phyloP scores from a whole-genome alignment of 768 basidiomycete genomes.

The Suillus cothurnatus region DNA sequence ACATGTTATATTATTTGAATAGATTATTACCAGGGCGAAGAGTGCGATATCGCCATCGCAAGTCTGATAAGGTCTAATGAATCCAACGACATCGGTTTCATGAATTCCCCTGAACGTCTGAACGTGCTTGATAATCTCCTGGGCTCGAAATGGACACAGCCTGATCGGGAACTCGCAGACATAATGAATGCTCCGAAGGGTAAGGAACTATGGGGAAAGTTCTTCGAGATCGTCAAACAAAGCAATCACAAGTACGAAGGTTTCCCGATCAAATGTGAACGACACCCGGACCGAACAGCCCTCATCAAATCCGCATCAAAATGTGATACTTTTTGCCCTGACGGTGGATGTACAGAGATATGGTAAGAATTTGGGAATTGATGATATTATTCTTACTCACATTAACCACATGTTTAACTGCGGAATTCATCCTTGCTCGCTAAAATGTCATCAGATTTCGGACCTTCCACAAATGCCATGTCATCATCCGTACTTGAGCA shows the following conservation, averaged over 20 bases:
- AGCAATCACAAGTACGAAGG: slow-evolving; percentile 57
- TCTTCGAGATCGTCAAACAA: slow-evolving; percentile 47
- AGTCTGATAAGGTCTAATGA: slow-evolving; percentile 64
- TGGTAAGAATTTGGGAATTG: slow-evolving; percentile 45
- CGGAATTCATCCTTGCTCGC: slow-evolving; percentile 54
- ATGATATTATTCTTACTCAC: neutral
- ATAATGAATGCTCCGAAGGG: slow-evolving; percentile 52
- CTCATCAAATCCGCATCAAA: slow-evolving; percentile 44
- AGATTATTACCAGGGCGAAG: slow-evolving; percentile 83
- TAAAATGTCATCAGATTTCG: slow-evolving; percentile 58
- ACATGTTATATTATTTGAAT: neutral
- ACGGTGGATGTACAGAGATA: slow-evolving; percentile 61
- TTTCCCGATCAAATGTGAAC: slow-evolving; percentile 58
- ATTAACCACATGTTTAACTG: slow-evolving; percentile 43
- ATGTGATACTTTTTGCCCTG: slow-evolving; percentile 55
- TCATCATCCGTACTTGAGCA: slow-evolving; percentile 32
- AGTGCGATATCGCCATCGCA: slow-evolving; percentile 66
- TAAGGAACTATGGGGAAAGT: slow-evolving; percentile 49
- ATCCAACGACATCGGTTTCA: slow-evolving; percentile 64
- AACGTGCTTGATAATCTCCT: slow-evolving; percentile 73
- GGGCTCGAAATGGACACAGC: slow-evolving; percentile 64
- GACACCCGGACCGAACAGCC: slow-evolving; percentile 46
- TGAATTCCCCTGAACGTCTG: slow-evolving; percentile 67
- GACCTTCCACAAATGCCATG: slow-evolving; percentile 62
- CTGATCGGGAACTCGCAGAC: slow-evolving; percentile 67